phyloP scores from a whole-genome alignment of 441 rosid species.

The Flueggea neowawraea region DNA sequence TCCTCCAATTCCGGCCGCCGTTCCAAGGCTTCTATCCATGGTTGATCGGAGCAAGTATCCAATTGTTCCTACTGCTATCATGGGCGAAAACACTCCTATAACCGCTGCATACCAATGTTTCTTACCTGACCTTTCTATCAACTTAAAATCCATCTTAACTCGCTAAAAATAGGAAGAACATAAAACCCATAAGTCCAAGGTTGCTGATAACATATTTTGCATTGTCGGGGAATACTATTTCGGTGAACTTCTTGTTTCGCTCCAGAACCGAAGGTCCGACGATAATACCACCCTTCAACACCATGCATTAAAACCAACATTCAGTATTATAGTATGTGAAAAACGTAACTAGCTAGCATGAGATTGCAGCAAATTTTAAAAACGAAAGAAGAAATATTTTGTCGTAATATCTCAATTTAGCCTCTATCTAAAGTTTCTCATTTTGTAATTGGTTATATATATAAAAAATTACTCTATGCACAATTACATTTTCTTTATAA shows the following conservation, averaged over 20 bases:
- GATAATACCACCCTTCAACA: constrained; percentile 60
- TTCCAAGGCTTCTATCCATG: constrained; percentile 31
- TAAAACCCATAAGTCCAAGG: constrained; percentile 50
- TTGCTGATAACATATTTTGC: constrained; percentile 37
- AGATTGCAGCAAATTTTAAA: no score
- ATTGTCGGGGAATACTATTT: constrained; percentile 30
- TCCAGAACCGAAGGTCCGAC: constrained; percentile 75
- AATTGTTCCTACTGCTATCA: neutral
- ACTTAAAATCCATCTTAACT: constrained; percentile 47
- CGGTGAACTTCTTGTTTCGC: constrained; percentile 25
- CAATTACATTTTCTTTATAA: no score
- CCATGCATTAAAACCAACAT: neutral
- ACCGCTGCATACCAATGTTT: constrained; percentile 40
- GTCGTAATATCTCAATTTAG: no score
- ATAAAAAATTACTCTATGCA: no score
- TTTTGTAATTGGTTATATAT: no score
- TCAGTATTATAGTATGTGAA: no score
- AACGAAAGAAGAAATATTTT: no score
- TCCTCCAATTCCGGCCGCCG: constrained; percentile 31
- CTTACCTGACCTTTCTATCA: constrained; percentile 36
- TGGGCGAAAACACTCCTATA: constrained; percentile 34
- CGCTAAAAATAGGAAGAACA: constrained; percentile 54
- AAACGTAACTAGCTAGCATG: no score
- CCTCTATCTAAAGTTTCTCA: no score
- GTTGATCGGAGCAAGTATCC: constrained; percentile 22